Conservation (phyloP, 2,329 filamentous ascomycete genomes). For the Alternaria conjuncta region DNA sequence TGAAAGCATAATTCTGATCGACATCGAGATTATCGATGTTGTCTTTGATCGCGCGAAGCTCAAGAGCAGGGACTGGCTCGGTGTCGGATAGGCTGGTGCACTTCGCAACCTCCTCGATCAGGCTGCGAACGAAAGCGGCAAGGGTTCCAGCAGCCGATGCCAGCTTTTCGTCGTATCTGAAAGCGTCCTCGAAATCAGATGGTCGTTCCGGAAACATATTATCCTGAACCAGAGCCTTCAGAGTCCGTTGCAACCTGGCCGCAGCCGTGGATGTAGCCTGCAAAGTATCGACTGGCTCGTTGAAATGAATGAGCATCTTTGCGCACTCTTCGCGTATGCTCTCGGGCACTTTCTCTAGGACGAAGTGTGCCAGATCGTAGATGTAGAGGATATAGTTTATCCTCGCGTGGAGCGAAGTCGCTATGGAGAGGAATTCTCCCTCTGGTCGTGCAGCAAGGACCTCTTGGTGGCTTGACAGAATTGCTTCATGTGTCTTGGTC, state of each 20-base stretch:
- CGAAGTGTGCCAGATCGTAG: slow-evolving; percentile 22
- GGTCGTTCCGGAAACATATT: slow-evolving; percentile 37
- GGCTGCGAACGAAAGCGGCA: slow-evolving; percentile 19
- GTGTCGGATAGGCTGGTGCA: slow-evolving; percentile 10
- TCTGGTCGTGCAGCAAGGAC: slow-evolving; percentile 28
- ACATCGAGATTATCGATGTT: slow-evolving; percentile 12
- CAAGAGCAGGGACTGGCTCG: slow-evolving; percentile 1
- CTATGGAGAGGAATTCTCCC: slow-evolving; percentile 31
- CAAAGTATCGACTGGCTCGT: slow-evolving; percentile 18
- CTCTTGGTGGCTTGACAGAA: slow-evolving; percentile 21
- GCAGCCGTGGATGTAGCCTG: slow-evolving; percentile 26
- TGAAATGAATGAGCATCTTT: slow-evolving; percentile 51
- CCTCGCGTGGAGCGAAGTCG: slow-evolving; percentile 29
- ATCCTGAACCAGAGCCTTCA: slow-evolving; percentile 31
- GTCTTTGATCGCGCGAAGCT: slow-evolving; percentile 5
- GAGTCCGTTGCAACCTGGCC: slow-evolving; percentile 28
- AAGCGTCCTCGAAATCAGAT: slow-evolving; percentile 25
- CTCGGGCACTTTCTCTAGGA: slow-evolving; percentile 13
- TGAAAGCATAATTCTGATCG: slow-evolving; percentile 5
- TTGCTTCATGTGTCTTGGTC: slow-evolving; percentile 26
- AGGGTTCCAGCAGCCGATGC: slow-evolving; percentile 18
- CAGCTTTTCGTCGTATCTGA: slow-evolving; percentile 28
- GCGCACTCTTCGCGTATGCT: slow-evolving; percentile 8
- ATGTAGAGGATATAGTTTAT: slow-evolving; percentile 27
- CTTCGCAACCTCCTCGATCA: slow-evolving; percentile 17